Base-by-base conservation (phyloP, 2,329 filamentous ascomycete genomes). In the Raffaelea albimanens region DNA sequence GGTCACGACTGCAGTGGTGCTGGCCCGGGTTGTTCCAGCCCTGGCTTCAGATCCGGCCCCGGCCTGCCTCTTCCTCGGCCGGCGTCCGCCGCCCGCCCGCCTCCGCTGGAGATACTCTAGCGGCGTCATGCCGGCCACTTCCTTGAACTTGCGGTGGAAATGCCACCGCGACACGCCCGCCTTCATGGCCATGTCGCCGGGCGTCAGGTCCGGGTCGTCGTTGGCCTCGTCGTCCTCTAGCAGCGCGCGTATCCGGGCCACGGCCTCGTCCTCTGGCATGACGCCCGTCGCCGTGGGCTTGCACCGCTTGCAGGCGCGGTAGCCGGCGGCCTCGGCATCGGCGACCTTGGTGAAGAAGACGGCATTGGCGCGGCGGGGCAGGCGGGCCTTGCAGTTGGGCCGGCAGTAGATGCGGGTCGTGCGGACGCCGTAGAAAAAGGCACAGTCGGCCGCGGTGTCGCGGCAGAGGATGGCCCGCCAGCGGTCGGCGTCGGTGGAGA, bases 291-390 rank as follows among this genome's bases (percentile, higher is more conserved):
- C 50, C 19, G 63, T 59, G 46, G 69, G 77, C 50, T 68, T 67
- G 60, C 78, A 81, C 16, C 76, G 66, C 60, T 78, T 80, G 61
- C 78, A 82, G 0, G 78, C 63, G 21, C 77, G 66, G 56, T 70
- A 82, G 2, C 77, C 71, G 5, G 62, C 69, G 1, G 55, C 52
- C 39, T 63, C 61, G 2, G 80, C 80, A 25, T 71, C 65, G 1
- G 57, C 50, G 0, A 66, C 56, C 0, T 63, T 67, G 16, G 68
- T 58, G 60, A 70, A 79, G 61, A 81, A 83, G 2, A 62, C 59
- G 3, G 82, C 70, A 44, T 83, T 83, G 44, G 76, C 72, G 41
- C 78, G 71, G 2, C 78, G 71, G 2, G 80, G 77, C 13, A 82
- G 70, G 0, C 80, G 71, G 2, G 76, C 76, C 16, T 73, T 72